Base-by-base conservation (phyloP, 371 early-diverging fungal genomes). In the Circinella umbellata region DNA sequence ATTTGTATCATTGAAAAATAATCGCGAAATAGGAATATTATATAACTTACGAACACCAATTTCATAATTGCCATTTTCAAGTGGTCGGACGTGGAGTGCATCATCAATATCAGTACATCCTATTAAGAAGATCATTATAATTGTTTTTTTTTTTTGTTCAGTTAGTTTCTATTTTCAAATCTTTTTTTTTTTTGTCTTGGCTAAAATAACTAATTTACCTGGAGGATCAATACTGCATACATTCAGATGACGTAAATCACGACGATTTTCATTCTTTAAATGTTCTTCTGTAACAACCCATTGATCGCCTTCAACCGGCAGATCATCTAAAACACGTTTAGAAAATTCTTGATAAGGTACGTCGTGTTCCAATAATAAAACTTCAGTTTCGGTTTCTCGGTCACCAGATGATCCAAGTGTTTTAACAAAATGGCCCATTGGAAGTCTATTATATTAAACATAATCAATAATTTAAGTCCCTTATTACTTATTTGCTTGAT, bases 101-200 rank as follows among this genome's bases (percentile, higher is more conserved):
- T 99, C 99, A 84, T 99, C 99, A 71, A 99, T 99, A 90, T 99
- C 99, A 4, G 98, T 98, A 91, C 99, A 99, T 42, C 97, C 94
- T 76, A 57, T 69, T 20, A 5, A 63, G 63, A 63, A 15, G 11
- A 46, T 39, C 36, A 14, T 39, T 57, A n/a, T 15, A 35, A 49
- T 48, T 39, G 48, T 39, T 39, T 63, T 36, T 38, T n/a, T 7
- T 37, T 13, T 61, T 1, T 4, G 13, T 3, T 14, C 49, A 27
- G 35, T 46, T 57, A 61, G 42, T 42, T 42, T 18, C 34, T 48
- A 70, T 59, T 18, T n/a, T 47, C 72, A 14, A 27, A 89, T 2
- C 2, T 49, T 53, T 68, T 42, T 63, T 38, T 60, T 51, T 6
- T 39, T 39, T 49, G 14, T 6, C 27, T 27, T 27, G 27, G 27